Conservation (phyloP, 257 asterid genomes). For the Parsonsia alboflavescens region DNA sequence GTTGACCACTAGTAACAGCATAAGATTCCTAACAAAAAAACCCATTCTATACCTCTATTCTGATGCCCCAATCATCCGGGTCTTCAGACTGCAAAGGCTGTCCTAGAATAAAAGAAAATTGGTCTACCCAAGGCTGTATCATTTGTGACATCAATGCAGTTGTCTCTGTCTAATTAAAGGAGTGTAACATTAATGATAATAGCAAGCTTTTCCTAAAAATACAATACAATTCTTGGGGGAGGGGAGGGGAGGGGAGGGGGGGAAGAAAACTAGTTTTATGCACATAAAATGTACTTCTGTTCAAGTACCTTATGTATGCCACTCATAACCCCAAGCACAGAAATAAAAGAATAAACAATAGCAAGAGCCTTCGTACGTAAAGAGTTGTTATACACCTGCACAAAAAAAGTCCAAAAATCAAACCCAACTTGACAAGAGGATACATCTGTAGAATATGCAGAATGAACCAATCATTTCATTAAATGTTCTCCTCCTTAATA, state of each 20-base stretch:
- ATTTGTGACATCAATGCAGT: conserved; percentile 63
- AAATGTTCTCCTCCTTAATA: neutral
- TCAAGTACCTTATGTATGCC: conserved; percentile 80
- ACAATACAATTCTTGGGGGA: conserved; percentile 6
- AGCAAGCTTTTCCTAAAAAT: neutral
- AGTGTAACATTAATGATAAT: conserved; percentile 23
- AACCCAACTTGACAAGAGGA: neutral
- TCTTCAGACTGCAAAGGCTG: conserved; percentile 87
- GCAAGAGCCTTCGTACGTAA: conserved; percentile 75
- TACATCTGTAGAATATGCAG: neutral
- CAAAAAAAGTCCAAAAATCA: conserved; percentile 9
- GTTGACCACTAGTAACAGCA: neutral
- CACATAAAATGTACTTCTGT: neutral
- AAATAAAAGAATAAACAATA: conserved; percentile 67
- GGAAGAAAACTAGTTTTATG: conserved; percentile 7
- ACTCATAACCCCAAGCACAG: conserved; percentile 80
- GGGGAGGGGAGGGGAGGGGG: no score
- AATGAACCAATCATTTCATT: neutral
- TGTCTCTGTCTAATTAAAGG: conserved; percentile 61
- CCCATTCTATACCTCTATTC: conserved; percentile 71
- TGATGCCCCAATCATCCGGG: conserved; percentile 96
- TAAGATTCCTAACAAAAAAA: neutral
- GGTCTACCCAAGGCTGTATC: conserved; percentile 91
- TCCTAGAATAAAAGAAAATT: conserved; percentile 56
- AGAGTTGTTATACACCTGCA: conserved; percentile 73